These are phyloP conservation scores for Coprinellus aureogranulatus DNA, from an alignment of 768 basidiomycete species.

Conservation along the genomic window DNA sequence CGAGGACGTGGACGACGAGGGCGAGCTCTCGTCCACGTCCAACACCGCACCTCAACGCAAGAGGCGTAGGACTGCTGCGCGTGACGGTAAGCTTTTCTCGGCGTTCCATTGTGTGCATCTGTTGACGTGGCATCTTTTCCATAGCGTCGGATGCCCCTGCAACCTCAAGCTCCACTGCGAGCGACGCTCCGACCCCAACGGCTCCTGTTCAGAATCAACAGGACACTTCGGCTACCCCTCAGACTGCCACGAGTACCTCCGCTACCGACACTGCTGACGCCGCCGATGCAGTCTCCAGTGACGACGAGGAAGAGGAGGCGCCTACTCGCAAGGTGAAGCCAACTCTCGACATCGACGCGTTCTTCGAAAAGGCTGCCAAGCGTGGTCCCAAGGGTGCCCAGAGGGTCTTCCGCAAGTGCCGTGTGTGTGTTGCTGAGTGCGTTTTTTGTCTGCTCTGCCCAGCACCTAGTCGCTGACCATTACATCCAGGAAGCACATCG, in stretches of 20 bases:
- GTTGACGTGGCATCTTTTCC: too few relatives aligned
- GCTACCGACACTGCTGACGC: background rate
- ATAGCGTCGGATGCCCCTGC: too few relatives aligned
- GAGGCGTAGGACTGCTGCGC: background rate
- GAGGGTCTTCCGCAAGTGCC: background rate
- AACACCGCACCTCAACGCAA: background rate
- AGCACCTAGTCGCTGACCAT: too few relatives aligned
- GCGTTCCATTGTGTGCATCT: too few relatives aligned
- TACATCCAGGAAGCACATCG: background rate
- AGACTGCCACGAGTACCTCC: background rate
- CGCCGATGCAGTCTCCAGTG: background rate
- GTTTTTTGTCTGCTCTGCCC: background rate
- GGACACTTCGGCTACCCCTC: too few relatives aligned
- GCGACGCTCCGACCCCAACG: background rate
- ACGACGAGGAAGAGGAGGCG: background rate
- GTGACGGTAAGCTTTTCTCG: background rate
- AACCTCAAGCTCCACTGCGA: background rate
- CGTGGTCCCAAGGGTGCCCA: background rate
- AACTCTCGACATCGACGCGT: background rate
- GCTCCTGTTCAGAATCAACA: background rate
- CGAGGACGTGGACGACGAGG: background rate
- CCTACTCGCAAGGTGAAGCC: background rate
- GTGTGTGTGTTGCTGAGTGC: background rate
- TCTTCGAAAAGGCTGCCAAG: background rate
- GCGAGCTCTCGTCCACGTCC: too few relatives aligned